Evolutionary conservation across 768 basidiomycete genomes (phyloP).

Genomic region (Tulasnella sp.): DNA sequence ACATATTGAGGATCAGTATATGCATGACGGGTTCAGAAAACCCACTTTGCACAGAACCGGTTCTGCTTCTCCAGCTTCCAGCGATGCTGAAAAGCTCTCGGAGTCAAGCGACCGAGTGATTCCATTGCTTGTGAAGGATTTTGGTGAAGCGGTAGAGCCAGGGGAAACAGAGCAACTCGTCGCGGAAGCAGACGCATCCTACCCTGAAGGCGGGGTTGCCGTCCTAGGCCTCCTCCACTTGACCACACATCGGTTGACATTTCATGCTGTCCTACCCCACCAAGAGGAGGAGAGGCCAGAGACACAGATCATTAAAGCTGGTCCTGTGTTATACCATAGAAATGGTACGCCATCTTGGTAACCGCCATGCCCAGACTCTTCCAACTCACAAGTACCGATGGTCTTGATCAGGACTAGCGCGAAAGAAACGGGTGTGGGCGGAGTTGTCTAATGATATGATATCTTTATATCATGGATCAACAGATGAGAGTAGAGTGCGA

Average conservation of each 20-base stretch:
- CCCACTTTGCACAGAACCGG: too few relatives aligned
- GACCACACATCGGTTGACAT: constrained; percentile 57
- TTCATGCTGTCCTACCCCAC: constrained; percentile 48
- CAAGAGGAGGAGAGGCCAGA: constrained; percentile 24
- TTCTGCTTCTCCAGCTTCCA: too few relatives aligned
- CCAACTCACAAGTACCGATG: background rate
- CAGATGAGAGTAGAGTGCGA: constrained; percentile 41
- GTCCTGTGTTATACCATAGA: constrained; percentile 38
- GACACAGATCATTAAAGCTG: constrained; percentile 35
- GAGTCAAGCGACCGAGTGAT: constrained; percentile 36
- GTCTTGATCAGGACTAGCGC: constrained; percentile 28
- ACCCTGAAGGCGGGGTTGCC: constrained; percentile 27
- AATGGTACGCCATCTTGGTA: constrained; percentile 17
- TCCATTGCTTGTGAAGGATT: constrained; percentile 43
- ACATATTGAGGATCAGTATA: too few relatives aligned
- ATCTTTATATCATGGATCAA: constrained; percentile 43
- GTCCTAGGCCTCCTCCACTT: constrained; percentile 47
- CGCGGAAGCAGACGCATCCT: constrained; percentile 41
- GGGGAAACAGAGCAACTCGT: constrained; percentile 40
- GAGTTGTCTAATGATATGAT: constrained; percentile 52
- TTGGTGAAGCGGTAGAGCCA: constrained; percentile 39
- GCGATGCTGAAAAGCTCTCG: constrained; percentile 5
- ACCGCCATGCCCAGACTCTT: background rate
- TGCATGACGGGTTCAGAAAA: too few relatives aligned
- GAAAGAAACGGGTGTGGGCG: constrained; percentile 46